Percentiles rank a stretch among this genome's conserved stretches.
Conservation (phyloP, 2,329 filamentous ascomycete species). For the Venturiaceae sp. region DNA sequence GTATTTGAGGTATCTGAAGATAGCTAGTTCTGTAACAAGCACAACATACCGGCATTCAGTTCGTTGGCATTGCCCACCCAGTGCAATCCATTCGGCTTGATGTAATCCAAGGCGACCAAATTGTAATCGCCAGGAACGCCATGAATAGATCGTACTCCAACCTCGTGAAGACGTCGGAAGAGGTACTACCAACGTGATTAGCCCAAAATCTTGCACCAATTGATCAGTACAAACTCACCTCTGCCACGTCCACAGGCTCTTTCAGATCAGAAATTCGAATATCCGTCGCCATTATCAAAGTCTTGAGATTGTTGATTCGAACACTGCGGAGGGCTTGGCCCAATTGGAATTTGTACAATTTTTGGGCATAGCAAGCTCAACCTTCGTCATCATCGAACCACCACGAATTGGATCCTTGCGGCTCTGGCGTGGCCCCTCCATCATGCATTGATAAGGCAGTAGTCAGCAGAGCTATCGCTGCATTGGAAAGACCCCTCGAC, state of each 20-base stretch:
- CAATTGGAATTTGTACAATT: no score
- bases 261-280: constrained; percentile 32
- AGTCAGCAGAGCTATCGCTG: no score
- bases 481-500: no score
- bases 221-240: constrained; percentile 23
- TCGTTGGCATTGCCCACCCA: constrained; percentile 57
- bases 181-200: constrained; percentile 31
- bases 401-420: no score
- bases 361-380: no score
- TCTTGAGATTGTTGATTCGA: no score
- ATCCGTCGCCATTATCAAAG: constrained; percentile 15
- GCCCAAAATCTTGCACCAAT: not conserved
- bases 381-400: no score
- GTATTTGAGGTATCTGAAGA: constrained; percentile 6
- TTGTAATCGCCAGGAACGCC: constrained; percentile 42
- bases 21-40: constrained; percentile 5
- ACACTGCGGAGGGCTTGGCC: no score
- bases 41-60: constrained; percentile 41
- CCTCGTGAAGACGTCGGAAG: constrained; percentile 37
- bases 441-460: no score
- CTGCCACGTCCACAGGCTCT: constrained; percentile 46
- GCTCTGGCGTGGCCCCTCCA: no score
- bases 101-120: constrained; percentile 45
- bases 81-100: constrained; percentile 41
- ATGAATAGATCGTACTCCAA: constrained; percentile 39